Percentiles rank a stretch among this genome's conserved stretches.
phyloP scores from a whole-genome alignment of 352 stramenopile species.

The Phytopythium chamaehyphon region DNA sequence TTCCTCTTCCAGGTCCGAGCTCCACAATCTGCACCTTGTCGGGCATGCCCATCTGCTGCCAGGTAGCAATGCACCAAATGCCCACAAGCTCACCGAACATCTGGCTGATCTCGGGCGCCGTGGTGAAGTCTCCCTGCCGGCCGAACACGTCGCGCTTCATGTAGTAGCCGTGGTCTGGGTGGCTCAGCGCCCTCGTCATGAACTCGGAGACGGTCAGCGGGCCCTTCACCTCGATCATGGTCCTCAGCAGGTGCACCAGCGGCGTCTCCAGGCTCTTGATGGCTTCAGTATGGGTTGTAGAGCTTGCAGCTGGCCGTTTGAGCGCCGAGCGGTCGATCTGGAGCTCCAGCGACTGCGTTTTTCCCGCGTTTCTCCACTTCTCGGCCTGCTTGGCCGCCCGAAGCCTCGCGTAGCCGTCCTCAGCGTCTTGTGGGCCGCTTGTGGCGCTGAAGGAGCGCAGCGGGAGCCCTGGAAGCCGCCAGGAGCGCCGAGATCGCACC shows the following conservation, averaged over 20 bases:
- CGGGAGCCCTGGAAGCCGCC: too few relatives aligned
- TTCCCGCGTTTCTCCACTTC: conserved; percentile 55
- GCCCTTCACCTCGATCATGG: conserved; percentile 91
- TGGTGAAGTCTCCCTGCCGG: conserved; percentile 91
- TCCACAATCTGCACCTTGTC: conserved; percentile 83
- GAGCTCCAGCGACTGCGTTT: conserved; percentile 55
- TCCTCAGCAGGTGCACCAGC: conserved; percentile 74
- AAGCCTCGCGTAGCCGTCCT: conserved; percentile 1
- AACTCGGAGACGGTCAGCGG: conserved; percentile 94
- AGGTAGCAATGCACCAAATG: conserved; percentile 91
- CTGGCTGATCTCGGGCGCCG: conserved; percentile 91
- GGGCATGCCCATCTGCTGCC: conserved; percentile 85
- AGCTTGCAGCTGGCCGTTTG: conserved; percentile 37
- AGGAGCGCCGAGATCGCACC: too few relatives aligned
- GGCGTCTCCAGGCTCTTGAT: conserved; percentile 65
- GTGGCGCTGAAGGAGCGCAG: too few relatives aligned
- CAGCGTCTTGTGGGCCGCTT: conserved; percentile 4
- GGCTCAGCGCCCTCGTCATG: conserved; percentile 89
- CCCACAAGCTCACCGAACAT: conserved; percentile 93
- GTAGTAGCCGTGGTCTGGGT: conserved; percentile 95
- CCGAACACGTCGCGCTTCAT: conserved; percentile 93
- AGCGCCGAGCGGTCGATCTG: conserved; percentile 72
- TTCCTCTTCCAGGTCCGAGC: conserved; percentile 91
- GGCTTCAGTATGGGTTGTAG: conserved; percentile 21
- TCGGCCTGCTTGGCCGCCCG: conserved; percentile 34